phyloP scores from a whole-genome alignment of 805 yeast species.

The Teunomyces atbi region DNA sequence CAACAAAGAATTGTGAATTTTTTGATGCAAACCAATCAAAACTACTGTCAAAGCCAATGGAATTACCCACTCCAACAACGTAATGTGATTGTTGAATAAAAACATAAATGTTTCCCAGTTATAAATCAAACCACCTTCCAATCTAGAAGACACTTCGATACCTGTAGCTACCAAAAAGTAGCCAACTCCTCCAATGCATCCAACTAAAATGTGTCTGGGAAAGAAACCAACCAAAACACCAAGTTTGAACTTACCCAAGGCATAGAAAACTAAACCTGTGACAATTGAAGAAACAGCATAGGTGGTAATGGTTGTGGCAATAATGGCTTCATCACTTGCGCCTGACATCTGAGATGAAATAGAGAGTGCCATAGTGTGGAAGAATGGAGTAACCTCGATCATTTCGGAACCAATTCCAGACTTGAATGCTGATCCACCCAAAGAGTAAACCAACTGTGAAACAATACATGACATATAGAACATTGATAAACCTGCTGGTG shows the following conservation, averaged over 20 bases:
- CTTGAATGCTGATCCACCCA: conserved; percentile 87
- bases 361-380: conserved; percentile 87
- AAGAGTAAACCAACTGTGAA: conserved; percentile 81
- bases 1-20: conserved; percentile 60
- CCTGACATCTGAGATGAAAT: conserved; percentile 54
- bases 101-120: conserved; percentile 52
- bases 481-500: conserved; percentile 89
- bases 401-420: conserved; percentile 96
- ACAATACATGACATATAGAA: conserved; percentile 90
- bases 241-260: conserved; percentile 72
- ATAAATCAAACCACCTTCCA: conserved; percentile 72
- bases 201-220: conserved; percentile 93
- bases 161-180: conserved; percentile 89
- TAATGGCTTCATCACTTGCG: conserved; percentile 48
- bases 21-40: conserved; percentile 57
- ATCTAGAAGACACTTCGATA: conserved; percentile 81
- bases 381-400: conserved; percentile 99
- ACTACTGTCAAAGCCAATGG: conserved; percentile 65
- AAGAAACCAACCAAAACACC: conserved; percentile 92
- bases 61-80: conserved; percentile 54
- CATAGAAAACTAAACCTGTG: conserved; percentile 79
- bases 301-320: conserved; percentile 84
- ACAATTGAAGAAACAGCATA: conserved; percentile 80
- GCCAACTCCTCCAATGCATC: conserved; percentile 98
- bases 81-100: conserved; percentile 41